Evolutionary conservation across 768 basidiomycete genomes (phyloP).

Genomic region (Chalciporus sphaerocephalus): DNA sequence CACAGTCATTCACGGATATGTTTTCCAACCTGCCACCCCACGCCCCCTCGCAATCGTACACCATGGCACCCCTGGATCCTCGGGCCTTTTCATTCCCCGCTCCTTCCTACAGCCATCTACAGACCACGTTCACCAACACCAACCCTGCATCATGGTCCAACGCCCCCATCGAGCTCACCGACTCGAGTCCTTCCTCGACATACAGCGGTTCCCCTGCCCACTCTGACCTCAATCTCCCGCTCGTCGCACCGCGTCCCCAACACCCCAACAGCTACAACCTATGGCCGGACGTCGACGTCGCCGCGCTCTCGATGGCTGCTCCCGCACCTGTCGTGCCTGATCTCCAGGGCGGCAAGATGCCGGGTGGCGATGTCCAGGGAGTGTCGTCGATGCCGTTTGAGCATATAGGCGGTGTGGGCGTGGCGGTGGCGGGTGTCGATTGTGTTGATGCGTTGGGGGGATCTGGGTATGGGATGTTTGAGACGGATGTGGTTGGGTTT

Average conservation of each 20-base stretch:
- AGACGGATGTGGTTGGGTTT: no score
- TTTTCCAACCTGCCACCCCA: conserved; percentile 25
- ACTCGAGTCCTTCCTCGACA: conserved; percentile 38
- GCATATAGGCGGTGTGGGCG: background rate
- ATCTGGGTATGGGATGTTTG: no score
- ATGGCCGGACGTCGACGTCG: conserved; percentile 14
- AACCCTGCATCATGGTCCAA: conserved; percentile 6
- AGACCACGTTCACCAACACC: conserved; percentile 5
- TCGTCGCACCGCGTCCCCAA: conserved; percentile 29
- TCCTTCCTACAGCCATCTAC: conserved; percentile 10
- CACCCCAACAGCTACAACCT: conserved; percentile 14
- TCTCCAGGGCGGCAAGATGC: background rate
- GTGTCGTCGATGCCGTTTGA: background rate
- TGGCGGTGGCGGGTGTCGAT: conserved; percentile 10
- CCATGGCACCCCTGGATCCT: conserved; percentile 27
- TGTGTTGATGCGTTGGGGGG: no score
- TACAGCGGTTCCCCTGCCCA: conserved; percentile 42
- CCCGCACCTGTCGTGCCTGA: background rate
- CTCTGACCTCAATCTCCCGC: conserved; percentile 26
- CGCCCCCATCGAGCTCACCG: conserved; percentile 13
- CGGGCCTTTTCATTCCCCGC: conserved; percentile 13
- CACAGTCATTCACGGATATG: conserved; percentile 21
- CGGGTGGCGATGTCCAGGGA: background rate
- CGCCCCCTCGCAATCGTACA: conserved; percentile 10
- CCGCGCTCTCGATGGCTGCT: background rate